phyloP scores from a whole-genome alignment of 2,329 filamentous ascomycete genomes.

The Fusarium albidum region DNA sequence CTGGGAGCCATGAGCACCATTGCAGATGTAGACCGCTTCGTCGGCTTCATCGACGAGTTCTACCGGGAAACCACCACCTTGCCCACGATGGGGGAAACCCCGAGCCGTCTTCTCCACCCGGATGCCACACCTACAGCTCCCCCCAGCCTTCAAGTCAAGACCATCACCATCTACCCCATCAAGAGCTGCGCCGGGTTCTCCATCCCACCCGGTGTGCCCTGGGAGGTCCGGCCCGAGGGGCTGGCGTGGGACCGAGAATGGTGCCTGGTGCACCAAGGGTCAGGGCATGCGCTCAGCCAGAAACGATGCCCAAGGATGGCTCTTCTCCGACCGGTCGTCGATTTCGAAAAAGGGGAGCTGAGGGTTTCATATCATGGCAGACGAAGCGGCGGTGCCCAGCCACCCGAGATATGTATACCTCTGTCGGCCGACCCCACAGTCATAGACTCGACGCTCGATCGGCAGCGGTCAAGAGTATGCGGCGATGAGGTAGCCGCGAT shows the following conservation, averaged over 20 bases:
- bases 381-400: slow-evolving; percentile 27
- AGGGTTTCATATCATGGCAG: slow-evolving; percentile 62
- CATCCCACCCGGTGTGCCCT: slow-evolving; percentile 69
- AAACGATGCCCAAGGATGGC: slow-evolving; percentile 91
- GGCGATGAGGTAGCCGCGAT: slow-evolving; percentile 79
- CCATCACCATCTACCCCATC: slow-evolving; percentile 83
- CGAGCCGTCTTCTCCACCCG: background rate
- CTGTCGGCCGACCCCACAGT: slow-evolving; percentile 72
- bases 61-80: slow-evolving; percentile 31
- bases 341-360: slow-evolving; percentile 73
- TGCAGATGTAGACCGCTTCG: slow-evolving; percentile 75
- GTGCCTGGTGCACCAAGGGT: slow-evolving; percentile 90
- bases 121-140: background rate
- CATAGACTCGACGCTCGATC: slow-evolving; percentile 54
- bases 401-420: slow-evolving; percentile 60
- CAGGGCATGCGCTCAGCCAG: slow-evolving; percentile 84
- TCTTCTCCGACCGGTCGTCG: slow-evolving; percentile 76
- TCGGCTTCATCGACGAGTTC: slow-evolving; percentile 77
- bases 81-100: background rate
- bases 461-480: slow-evolving; percentile 74
- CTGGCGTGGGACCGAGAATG: slow-evolving; percentile 96
- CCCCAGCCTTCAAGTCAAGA: slow-evolving; percentile 57
- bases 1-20: slow-evolving; percentile 89
- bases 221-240: slow-evolving; percentile 84
- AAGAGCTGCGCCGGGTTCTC: slow-evolving; percentile 89